phyloP scores from a whole-genome alignment of 2,329 filamentous ascomycete genomes.

The Annulohypoxylon truncatum region DNA sequence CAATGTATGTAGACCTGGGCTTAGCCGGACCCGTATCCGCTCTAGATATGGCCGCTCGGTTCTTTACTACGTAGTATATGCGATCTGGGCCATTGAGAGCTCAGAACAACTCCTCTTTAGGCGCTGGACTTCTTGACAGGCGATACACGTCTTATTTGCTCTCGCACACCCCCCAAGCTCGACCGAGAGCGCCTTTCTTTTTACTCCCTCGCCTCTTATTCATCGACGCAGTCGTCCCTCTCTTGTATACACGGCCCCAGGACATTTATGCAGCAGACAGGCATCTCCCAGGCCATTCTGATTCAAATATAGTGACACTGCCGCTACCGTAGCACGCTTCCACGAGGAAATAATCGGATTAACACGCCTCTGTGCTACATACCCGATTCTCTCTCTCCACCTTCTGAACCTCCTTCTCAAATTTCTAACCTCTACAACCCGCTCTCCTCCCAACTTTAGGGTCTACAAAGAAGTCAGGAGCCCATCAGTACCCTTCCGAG shows the following conservation, averaged over 20 bases:
- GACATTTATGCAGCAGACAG: slow-evolving; percentile 49
- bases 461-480: slow-evolving; percentile 34
- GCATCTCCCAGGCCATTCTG: slow-evolving; percentile 47
- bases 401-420: slow-evolving; percentile 16
- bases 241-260: slow-evolving; percentile 45
- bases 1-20: slow-evolving; percentile 53
- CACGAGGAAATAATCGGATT: slow-evolving; percentile 48
- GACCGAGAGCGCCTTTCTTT: slow-evolving; percentile 42
- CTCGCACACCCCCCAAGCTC: slow-evolving; percentile 50
- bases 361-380: slow-evolving; percentile 47
- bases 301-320: slow-evolving; percentile 49
- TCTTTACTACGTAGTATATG: slow-evolving; percentile 52
- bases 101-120: slow-evolving; percentile 55
- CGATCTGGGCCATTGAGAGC: slow-evolving; percentile 58
- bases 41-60: slow-evolving; percentile 57
- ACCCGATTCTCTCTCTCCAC: slow-evolving; percentile 36
- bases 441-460: not conserved
- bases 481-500: slow-evolving; percentile 39
- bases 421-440: slow-evolving; percentile 33
- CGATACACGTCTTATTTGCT: slow-evolving; percentile 54
- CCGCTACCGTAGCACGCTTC: slow-evolving; percentile 46
- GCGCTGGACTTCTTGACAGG: slow-evolving; percentile 55
- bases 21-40: slow-evolving; percentile 59
- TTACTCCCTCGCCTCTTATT: slow-evolving; percentile 48
- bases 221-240: slow-evolving; percentile 43